Evolutionary conservation across 2,329 filamentous ascomycete species (phyloP).

Genomic region (Ceratocystis harringtonii): DNA sequence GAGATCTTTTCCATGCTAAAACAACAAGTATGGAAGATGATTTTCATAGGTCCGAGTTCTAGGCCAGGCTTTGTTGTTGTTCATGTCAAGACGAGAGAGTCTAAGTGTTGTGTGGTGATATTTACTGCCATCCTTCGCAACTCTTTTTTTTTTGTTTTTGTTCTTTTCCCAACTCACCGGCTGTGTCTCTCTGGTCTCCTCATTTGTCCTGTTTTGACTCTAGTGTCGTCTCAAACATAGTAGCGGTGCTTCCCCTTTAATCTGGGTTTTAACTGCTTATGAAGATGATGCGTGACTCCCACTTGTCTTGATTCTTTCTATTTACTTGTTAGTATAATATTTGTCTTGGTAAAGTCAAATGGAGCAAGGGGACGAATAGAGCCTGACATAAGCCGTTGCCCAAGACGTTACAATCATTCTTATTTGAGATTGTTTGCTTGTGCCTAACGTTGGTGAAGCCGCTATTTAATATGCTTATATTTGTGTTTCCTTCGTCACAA

Average conservation of each 20-base stretch:
- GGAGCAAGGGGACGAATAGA: too few relatives aligned
- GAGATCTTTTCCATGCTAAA: not conserved
- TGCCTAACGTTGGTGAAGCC: not conserved
- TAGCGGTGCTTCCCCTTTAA: constrained; percentile 6
- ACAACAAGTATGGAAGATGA: not conserved
- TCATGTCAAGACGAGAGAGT: not conserved
- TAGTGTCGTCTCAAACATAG: constrained; percentile 8
- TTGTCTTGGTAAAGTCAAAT: too few relatives aligned
- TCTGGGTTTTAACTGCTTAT: not conserved
- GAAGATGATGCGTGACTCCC: not conserved
- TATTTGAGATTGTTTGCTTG: not conserved
- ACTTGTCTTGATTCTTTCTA: not conserved
- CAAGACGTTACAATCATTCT: not conserved
- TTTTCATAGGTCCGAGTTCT: too few relatives aligned
- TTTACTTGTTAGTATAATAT: too few relatives aligned
- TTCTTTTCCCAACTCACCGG: not conserved
- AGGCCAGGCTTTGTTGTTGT: too few relatives aligned
- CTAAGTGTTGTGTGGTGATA: too few relatives aligned
- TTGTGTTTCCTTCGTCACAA: not conserved
- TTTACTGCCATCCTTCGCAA: not conserved
- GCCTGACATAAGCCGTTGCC: too few relatives aligned
- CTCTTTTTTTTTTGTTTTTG: not conserved
- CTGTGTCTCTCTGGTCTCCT: not conserved
- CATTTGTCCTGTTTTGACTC: not conserved
- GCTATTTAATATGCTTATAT: not conserved